Conservation (phyloP, 208 protist genomes). For the Porcisia hertigi region DNA sequence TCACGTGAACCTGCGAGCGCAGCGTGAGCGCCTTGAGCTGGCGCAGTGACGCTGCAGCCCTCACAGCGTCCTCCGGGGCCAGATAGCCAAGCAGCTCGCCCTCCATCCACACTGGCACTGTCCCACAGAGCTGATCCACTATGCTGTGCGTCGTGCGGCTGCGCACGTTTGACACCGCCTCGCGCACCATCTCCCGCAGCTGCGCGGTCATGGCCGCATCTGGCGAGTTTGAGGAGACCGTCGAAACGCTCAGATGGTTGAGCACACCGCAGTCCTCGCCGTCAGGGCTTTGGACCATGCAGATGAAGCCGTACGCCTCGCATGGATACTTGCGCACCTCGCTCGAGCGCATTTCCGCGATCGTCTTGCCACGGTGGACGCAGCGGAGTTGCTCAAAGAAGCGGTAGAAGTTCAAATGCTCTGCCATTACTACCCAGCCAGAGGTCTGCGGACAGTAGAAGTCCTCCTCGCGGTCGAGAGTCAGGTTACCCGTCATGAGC, state of each 20-base stretch:
- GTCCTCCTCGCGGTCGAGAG: conserved; percentile 85
- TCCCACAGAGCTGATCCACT: conserved; percentile 56
- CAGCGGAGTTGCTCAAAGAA: conserved; percentile 99
- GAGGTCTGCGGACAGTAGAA: conserved; percentile 90
- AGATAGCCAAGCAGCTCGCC: conserved; percentile 90
- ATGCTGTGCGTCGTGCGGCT: conserved; percentile 27
- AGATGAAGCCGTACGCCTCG: conserved; percentile 99
- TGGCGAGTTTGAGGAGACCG: conserved; percentile 64
- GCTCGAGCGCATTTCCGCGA: conserved; percentile 98
- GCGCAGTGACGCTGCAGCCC: conserved; percentile 44
- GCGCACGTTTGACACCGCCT: conserved; percentile 55
- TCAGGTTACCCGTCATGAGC: conserved; percentile 85
- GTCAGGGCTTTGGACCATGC: conserved; percentile 99
- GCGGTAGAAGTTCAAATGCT: conserved; percentile 99
- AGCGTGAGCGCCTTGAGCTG: conserved; percentile 54
- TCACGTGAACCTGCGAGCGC: conserved; percentile 48
- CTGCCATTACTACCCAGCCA: conserved; percentile 98
- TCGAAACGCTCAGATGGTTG: conserved; percentile 97
- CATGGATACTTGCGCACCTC: conserved; percentile 98
- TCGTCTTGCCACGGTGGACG: conserved; percentile 98
- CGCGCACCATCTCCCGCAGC: conserved; percentile 43
- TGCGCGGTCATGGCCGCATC: conserved; percentile 27
- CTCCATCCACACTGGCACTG: conserved; percentile 93
- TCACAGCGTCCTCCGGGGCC: conserved; percentile 46
- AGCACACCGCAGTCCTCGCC: conserved; percentile 99